A percentile compares a stretch with the other conserved stretches of the same genome.
phyloP scores from a whole-genome alignment of 1,284 basidiomycete genomes.

The Pterulicium gracile region DNA sequence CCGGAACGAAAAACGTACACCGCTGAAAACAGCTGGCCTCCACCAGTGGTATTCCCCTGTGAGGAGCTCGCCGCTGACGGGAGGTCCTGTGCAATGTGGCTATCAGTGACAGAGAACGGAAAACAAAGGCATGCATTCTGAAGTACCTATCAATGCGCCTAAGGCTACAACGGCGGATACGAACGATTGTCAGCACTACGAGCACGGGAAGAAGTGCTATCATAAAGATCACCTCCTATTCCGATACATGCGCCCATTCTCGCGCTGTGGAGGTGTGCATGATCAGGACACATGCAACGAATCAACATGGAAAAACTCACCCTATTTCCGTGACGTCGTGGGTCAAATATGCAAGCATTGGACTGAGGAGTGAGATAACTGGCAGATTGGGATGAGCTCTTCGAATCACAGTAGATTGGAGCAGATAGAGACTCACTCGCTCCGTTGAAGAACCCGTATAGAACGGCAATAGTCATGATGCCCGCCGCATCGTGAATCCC shows the following conservation, averaged over 20 bases:
- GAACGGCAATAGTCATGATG: background rate
- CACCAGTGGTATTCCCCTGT: background rate
- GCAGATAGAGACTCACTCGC: background rate
- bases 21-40: slow-evolving; percentile 3
- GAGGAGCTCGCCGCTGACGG: background rate
- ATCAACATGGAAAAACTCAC: no score
- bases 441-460: background rate
- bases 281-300: no score
- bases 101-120: no score
- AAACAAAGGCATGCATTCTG: no score
- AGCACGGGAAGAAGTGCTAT: no score
- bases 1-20: background rate
- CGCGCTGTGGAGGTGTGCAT: background rate
- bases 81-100: background rate
- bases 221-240: background rate
- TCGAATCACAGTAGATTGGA: no score
- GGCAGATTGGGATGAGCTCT: no score
- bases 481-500: background rate
- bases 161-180: background rate
- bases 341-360: background rate
- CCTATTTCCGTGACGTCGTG: background rate
- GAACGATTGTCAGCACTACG: no score
- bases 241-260: background rate
- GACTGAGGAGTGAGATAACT: background rate
- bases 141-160: background rate